Evolutionary conservation across 768 basidiomycete genomes (phyloP).

Genomic region (Mycena belliarum): DNA sequence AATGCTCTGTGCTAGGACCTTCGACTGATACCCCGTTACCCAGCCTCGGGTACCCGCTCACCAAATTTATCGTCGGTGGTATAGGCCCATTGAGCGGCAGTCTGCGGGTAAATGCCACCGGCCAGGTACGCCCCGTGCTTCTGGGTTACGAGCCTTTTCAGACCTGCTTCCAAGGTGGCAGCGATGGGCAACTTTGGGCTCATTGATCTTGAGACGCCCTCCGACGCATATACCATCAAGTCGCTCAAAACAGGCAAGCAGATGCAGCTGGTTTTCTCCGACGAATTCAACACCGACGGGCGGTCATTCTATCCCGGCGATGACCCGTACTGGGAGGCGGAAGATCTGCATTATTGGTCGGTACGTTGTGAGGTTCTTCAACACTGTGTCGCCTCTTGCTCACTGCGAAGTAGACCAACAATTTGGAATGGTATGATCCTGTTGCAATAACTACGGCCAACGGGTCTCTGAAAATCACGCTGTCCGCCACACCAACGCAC

Average conservation of each 20-base stretch:
- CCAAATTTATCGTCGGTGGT: no score
- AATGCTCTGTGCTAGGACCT: not conserved
- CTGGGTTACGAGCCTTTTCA: no score
- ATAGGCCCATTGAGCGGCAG: not conserved
- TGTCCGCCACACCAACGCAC: slow-evolving; percentile 67
- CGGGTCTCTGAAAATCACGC: slow-evolving; percentile 75
- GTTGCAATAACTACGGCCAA: slow-evolving; percentile 69
- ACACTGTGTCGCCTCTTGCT: no score
- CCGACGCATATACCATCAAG: no score
- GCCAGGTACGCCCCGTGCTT: not conserved
- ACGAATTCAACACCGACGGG: slow-evolving; percentile 68
- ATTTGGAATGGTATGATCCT: slow-evolving; percentile 32
- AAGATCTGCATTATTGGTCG: slow-evolving; percentile 67
- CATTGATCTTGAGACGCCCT: slow-evolving; percentile 60
- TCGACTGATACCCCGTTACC: not conserved
- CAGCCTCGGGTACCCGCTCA: slow-evolving; percentile 41
- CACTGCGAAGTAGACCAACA: slow-evolving; percentile 36
- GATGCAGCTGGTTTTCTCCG: slow-evolving; percentile 57
- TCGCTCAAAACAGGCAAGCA: no score
- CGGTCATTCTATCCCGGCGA: slow-evolving; percentile 54
- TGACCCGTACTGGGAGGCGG: slow-evolving; percentile 51
- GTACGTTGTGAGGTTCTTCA: no score
- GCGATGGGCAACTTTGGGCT: slow-evolving; percentile 44
- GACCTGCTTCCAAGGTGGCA: not conserved
- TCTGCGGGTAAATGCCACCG: slow-evolving; percentile 11